These are phyloP conservation scores for Sugiyamaella japonica DNA, from an alignment of 1,139 yeast species.

Conservation along the genomic window DNA sequence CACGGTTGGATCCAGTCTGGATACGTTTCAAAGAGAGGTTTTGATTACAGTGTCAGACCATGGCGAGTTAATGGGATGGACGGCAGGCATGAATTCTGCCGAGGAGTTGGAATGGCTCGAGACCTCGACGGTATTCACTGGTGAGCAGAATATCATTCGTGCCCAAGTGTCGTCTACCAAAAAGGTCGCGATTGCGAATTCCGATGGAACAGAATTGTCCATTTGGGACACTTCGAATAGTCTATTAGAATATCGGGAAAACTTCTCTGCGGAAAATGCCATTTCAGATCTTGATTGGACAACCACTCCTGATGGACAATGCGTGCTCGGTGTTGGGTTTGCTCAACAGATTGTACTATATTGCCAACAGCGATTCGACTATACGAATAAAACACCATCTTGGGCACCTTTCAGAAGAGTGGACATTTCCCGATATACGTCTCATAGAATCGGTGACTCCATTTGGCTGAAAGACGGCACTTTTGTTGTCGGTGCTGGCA, in stretches of 20 bases:
- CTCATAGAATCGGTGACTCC: slow-evolving; percentile 84
- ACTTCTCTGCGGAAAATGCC: slow-evolving; percentile 40
- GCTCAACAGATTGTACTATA: slow-evolving; percentile 60
- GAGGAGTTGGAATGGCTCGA: slow-evolving; percentile 50
- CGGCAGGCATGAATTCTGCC: slow-evolving; percentile 36
- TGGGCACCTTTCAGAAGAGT: slow-evolving; percentile 75
- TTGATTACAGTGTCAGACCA: slow-evolving; percentile 56
- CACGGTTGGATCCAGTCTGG: slow-evolving; percentile 42
- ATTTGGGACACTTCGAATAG: slow-evolving; percentile 77
- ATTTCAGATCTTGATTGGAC: slow-evolving; percentile 82
- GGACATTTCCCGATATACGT: slow-evolving; percentile 67
- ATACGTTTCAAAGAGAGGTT: slow-evolving; percentile 48
- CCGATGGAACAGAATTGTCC: slow-evolving; percentile 50
- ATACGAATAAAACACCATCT: slow-evolving; percentile 75
- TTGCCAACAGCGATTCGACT: slow-evolving; percentile 84
- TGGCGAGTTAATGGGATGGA: slow-evolving; percentile 60
- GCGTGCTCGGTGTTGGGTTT: slow-evolving; percentile 80
- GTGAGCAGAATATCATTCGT: slow-evolving; percentile 51
- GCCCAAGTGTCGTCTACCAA: slow-evolving; percentile 74
- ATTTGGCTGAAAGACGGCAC: slow-evolving; percentile 81
- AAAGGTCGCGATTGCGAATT: slow-evolving; percentile 70
- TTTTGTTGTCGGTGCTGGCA: slow-evolving; percentile 83
- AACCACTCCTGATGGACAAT: slow-evolving; percentile 60
- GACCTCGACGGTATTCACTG: slow-evolving; percentile 53
- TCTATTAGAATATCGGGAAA: slow-evolving; percentile 62